Base-by-base conservation (phyloP, 495 filamentous ascomycete genomes). In the Tuber melanosporum region DNA sequence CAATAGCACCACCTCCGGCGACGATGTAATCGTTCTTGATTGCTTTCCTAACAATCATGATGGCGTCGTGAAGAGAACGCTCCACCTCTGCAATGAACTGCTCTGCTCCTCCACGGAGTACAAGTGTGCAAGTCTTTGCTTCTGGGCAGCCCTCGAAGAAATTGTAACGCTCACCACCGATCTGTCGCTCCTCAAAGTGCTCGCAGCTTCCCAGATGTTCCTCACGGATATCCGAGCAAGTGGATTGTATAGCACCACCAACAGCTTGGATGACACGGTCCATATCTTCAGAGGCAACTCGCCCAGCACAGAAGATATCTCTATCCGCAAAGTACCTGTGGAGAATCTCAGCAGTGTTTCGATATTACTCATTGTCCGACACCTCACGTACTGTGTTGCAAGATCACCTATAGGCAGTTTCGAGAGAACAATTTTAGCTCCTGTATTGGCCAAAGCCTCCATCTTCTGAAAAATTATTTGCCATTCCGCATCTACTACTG, bases 401-500 rank as follows among this genome's bases (percentile, higher is more conserved):
- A 99, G 87, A 86, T 99, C 95, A 85, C 95, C 95, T 83, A 99
- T 98, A 70, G 95, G 95, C 81, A 98, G 88, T 87, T 98, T 99
- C 84, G 93, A 97, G 71, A 99, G 89, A 42, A 99, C 93, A 76
- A 99, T 94, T 88, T 97, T 96, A 62, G 95, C 95, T 71, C 95
- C 95, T 7, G 95, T 97, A 84, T 94, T 91, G 88, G 93, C 89
- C 72, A 95, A 86, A 43, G 94, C 94, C 86, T 99, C 95, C 81
- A 98, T 91, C 88, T 99, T 99, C 88, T 98, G 94, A 90, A 90
- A 97, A 85, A 99, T 99, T 84, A 99, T 99, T 86, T 97, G 93
- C 95, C 95, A 99, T 85, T 99, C 95, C 62, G 95, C 95, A 84
- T 99, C 95, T 84, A 99, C 95, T 82, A 99, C 97, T 71, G 95